A percentile compares a stretch with the other conserved stretches of the same genome.
These are phyloP conservation scores for Lichtheimia hyalospora DNA, from an alignment of 371 early-diverging fungal genomes.

Conservation along the genomic window DNA sequence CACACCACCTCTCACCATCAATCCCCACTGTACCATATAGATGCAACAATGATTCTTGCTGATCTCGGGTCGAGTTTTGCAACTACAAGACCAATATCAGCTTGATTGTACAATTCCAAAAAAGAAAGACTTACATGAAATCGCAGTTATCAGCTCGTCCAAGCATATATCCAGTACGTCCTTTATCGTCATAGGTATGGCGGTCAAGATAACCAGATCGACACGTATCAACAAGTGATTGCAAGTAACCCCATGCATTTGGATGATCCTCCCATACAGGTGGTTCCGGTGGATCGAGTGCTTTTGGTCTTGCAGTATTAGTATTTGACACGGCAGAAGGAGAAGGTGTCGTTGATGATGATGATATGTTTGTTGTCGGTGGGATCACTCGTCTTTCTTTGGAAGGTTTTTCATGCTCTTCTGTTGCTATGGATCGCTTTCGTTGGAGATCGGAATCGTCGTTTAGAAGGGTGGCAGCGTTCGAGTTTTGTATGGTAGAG, in stretches of 20 bases:
- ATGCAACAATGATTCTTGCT: no score
- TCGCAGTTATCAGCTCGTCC: slow-evolving; percentile 69
- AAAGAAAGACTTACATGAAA: slow-evolving; percentile 41
- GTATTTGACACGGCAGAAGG: background rate
- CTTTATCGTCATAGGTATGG: slow-evolving; percentile 19
- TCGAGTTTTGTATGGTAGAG: background rate
- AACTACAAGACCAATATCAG: no score
- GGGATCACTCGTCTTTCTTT: no score
- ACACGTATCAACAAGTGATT: slow-evolving; percentile 42
- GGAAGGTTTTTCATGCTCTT: no score
- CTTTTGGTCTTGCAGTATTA: background rate
- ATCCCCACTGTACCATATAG: no score
- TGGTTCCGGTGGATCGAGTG: slow-evolving; percentile 1
- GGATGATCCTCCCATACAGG: slow-evolving; percentile 28
- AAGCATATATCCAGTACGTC: slow-evolving; percentile 63
- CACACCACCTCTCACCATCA: background rate
- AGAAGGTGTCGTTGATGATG: background rate
- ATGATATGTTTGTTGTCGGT: no score
- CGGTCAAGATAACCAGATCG: slow-evolving; percentile 23
- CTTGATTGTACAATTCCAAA: background rate
- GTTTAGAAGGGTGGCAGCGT: background rate
- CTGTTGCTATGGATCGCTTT: no score
- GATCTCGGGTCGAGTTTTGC: no score
- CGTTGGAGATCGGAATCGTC: no score
- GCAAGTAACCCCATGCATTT: slow-evolving; percentile 57